Evolutionary conservation across 345 rosid genomes (phyloP).

Genomic region (Lagerstroemia speciosa): DNA sequence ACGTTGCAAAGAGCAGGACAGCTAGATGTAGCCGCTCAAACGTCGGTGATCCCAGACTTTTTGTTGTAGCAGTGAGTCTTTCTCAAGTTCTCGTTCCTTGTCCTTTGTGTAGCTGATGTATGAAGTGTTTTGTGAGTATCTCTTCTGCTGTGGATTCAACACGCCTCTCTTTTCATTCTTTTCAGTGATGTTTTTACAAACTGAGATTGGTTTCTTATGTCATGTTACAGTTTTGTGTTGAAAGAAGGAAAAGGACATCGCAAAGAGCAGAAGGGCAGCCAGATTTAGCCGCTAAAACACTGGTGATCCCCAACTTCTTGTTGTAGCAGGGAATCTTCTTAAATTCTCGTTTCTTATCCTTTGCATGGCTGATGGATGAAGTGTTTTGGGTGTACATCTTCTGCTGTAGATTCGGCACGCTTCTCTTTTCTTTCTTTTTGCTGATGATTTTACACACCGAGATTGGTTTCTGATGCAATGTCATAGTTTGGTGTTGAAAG

Average conservation of each 20-base stretch:
- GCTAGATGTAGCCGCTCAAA: conserved; percentile 23
- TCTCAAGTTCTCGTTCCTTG: not conserved
- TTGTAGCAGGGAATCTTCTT: conserved; percentile 29
- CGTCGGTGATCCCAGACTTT: conserved; percentile 58
- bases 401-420: too few relatives aligned
- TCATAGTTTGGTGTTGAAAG: not conserved
- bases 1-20: conserved; percentile 36
- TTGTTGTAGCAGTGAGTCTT: conserved; percentile 39
- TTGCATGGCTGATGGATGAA: too few relatives aligned
- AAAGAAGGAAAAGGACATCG: conserved; percentile 18
- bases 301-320: conserved; percentile 68
- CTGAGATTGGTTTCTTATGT: not conserved
- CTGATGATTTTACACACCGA: not conserved
- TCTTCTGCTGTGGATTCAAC: conserved; percentile 23
- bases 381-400: too few relatives aligned
- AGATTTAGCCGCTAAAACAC: conserved; percentile 25
- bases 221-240: not conserved
- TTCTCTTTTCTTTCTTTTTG: too few relatives aligned
- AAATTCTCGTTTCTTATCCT: too few relatives aligned
- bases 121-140: conserved; percentile 9
- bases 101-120: not conserved
- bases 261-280: conserved; percentile 34
- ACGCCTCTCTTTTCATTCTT: not conserved
- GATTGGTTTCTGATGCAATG: not conserved
- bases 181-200: not conserved